Conservation (phyloP, 331 rosid species). For the Pyrus hybrid region DNA sequence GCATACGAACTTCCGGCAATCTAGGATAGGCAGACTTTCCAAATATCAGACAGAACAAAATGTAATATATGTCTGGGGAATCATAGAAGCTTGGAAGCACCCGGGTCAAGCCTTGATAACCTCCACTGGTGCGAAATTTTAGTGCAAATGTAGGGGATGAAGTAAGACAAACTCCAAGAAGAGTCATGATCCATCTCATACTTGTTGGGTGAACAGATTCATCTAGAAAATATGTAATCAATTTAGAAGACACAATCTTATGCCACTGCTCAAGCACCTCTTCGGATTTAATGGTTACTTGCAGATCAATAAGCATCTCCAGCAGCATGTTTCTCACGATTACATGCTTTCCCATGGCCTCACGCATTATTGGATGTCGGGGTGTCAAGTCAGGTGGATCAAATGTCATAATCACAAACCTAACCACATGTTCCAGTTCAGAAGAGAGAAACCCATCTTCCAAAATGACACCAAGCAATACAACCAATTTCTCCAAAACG, state of each 20-base stretch:
- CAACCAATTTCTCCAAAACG: constrained; percentile 90
- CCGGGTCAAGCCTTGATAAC: constrained; percentile 87
- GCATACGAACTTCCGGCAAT: constrained; percentile 97
- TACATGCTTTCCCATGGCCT: constrained; percentile 98
- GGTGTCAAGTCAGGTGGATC: constrained; percentile 82
- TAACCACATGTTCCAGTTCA: constrained; percentile 91
- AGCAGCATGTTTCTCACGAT: constrained; percentile 95
- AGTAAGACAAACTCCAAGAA: constrained; percentile 93
- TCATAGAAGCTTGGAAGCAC: constrained; percentile 96
- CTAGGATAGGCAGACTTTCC: constrained; percentile 98
- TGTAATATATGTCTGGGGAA: constrained; percentile 96
- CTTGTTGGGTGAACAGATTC: constrained; percentile 98
- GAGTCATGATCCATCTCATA: constrained; percentile 99
- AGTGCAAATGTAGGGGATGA: constrained; percentile 91
- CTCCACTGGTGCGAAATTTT: constrained; percentile 95
- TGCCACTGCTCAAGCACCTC: constrained; percentile 99
- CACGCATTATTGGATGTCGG: constrained; percentile 59
- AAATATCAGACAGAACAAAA: constrained; percentile 92
- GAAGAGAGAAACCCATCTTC: constrained; percentile 95
- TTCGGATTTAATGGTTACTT: constrained; percentile 82
- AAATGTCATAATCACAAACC: constrained; percentile 98
- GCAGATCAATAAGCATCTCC: constrained; percentile 99
- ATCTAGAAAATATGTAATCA: constrained; percentile 94
- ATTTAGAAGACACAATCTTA: constrained; percentile 89
- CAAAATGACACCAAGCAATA: constrained; percentile 91